Percentiles rank a stretch among this genome's conserved stretches.
phyloP scores from a whole-genome alignment of 345 rosid genomes.

The Psidium guajava region DNA sequence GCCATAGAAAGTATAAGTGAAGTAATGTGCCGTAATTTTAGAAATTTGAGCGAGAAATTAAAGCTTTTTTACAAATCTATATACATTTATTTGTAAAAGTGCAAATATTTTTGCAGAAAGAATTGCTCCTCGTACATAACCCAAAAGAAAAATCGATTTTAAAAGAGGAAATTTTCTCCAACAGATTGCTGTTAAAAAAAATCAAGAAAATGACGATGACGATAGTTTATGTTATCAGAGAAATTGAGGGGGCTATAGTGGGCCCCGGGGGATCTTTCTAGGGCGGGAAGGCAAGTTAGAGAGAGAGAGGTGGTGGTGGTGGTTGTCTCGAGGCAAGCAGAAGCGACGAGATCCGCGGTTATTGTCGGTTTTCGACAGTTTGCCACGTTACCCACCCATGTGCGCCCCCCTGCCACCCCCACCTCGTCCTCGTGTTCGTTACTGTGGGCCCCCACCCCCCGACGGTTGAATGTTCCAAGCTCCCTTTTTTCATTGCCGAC shows the following conservation, averaged over 20 bases:
- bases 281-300: not conserved
- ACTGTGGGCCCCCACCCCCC: not conserved
- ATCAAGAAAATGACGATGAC: not conserved
- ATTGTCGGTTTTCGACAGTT: constrained; percentile 9
- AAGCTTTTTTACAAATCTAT: not conserved
- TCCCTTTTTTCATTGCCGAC: not conserved
- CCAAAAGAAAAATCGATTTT: not conserved
- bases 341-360: constrained; percentile 1
- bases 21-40: not conserved
- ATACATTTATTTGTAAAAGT: not conserved
- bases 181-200: not conserved
- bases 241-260: not conserved
- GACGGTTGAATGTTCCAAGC: not conserved
- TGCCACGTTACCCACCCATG: constrained; percentile 2
- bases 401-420: not conserved
- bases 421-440: not conserved
- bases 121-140: not conserved
- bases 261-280: not conserved
- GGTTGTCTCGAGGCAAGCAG: not conserved
- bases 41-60: not conserved
- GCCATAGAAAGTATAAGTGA: not conserved
- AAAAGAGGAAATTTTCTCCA: not conserved
- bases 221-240: not conserved
- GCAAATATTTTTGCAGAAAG: not conserved
- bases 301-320: not conserved